Percentiles rank a stretch among this genome's conserved stretches.
Evolutionary conservation across 495 filamentous ascomycete genomes (phyloP).

Genomic region (Astrothelium subdiscretum): DNA sequence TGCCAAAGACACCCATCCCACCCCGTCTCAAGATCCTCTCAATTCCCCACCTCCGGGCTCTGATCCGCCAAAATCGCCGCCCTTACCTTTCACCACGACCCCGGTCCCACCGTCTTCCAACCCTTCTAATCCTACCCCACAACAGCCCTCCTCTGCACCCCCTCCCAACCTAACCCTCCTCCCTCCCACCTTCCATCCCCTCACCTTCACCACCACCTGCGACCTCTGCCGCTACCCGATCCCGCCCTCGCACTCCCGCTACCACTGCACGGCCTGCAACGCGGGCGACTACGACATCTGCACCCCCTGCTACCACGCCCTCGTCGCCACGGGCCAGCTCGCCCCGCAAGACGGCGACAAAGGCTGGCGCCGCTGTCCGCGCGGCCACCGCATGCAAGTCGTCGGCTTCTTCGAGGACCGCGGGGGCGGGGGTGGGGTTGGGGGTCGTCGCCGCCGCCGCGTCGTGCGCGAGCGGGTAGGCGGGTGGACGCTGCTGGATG

Average conservation of each 20-base stretch:
- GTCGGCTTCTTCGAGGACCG: constrained; percentile 59
- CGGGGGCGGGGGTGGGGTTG: constrained; percentile 7
- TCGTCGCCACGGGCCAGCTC: constrained; percentile 50
- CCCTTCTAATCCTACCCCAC: constrained; percentile 10
- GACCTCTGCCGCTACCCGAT: constrained; percentile 64
- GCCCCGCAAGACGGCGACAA: constrained; percentile 58
- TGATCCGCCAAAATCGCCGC: constrained; percentile 17
- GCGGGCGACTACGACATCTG: constrained; percentile 79
- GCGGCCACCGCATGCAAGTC: constrained; percentile 78
- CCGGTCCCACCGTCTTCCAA: background rate
- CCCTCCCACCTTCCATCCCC: constrained; percentile 35
- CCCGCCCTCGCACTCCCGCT: constrained; percentile 52
- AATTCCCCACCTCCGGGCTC: constrained; percentile 16
- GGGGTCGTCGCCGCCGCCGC: constrained; percentile 42
- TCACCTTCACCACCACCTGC: constrained; percentile 59
- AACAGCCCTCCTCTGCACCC: constrained; percentile 16
- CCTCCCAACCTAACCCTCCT: constrained; percentile 26
- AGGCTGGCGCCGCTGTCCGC: constrained; percentile 67
- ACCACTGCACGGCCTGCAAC: constrained; percentile 61
- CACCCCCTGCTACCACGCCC: constrained; percentile 55
- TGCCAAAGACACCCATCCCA: constrained; percentile 11
- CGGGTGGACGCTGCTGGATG: constrained; percentile 49
- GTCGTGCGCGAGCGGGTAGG: constrained; percentile 61
- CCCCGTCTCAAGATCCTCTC: constrained; percentile 23
- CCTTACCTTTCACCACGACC: background rate